These are phyloP conservation scores for Otatea glauca DNA, from an alignment of 176 grass and related monocot genomes.

Conservation along the genomic window DNA sequence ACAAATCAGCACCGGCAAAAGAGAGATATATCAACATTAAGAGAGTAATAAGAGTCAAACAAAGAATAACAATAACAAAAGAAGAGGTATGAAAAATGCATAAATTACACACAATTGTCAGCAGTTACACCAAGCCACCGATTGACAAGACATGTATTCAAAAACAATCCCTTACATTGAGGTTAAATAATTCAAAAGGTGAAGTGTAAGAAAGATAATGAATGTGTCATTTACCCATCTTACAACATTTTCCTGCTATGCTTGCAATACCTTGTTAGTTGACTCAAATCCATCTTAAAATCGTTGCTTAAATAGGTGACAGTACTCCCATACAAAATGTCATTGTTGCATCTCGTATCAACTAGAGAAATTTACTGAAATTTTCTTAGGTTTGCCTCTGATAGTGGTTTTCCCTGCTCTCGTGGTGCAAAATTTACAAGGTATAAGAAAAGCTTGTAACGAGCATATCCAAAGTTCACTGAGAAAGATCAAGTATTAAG, in stretches of 20 bases:
- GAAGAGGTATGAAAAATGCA: background rate
- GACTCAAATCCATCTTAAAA: background rate
- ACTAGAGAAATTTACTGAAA: background rate
- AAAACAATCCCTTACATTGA: conserved; percentile 14
- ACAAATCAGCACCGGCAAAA: background rate
- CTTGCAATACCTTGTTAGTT: background rate
- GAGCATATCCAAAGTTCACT: background rate
- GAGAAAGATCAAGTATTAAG: background rate
- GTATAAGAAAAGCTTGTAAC: background rate
- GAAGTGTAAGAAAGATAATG: background rate
- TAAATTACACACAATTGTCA: background rate
- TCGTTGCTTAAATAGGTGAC: background rate
- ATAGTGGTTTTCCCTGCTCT: background rate
- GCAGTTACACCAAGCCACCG: background rate
- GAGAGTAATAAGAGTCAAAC: background rate
- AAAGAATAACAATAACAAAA: background rate
- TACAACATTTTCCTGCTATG: background rate
- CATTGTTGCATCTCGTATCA: background rate
- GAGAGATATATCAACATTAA: background rate
- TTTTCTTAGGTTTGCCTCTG: background rate
- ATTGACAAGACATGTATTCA: background rate
- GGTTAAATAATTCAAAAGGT: background rate
- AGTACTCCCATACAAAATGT: conserved; percentile 1
- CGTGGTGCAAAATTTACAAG: background rate
- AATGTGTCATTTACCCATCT: background rate